Percentiles rank a stretch among this genome's conserved stretches.
Evolutionary conservation across 306 rosid genomes (phyloP).

Genomic region (Rubus idaeus): DNA sequence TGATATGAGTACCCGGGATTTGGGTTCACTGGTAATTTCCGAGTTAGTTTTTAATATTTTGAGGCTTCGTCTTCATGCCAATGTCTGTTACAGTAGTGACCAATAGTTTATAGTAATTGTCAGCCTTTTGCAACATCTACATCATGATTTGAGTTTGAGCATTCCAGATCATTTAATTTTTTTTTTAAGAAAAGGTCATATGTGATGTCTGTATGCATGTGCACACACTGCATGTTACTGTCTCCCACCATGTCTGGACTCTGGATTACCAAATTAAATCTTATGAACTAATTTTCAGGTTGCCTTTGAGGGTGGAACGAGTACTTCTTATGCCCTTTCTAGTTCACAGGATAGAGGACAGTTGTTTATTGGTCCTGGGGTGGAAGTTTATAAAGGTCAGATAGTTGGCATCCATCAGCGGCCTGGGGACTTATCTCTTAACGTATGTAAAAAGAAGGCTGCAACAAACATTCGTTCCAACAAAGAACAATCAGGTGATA

Average conservation of each 20-base stretch:
- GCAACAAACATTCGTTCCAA: slow-evolving; percentile 95
- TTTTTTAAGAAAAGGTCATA: not conserved
- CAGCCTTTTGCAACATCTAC: slow-evolving; percentile 14
- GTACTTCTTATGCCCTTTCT: slow-evolving; percentile 81
- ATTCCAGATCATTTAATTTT: not conserved
- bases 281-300: slow-evolving; percentile 56
- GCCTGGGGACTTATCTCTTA: slow-evolving; percentile 84
- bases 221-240: not conserved
- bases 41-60: not conserved
- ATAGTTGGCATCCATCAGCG: slow-evolving; percentile 97
- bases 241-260: not conserved
- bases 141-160: not conserved
- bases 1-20: slow-evolving; percentile 87
- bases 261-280: not conserved
- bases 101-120: not conserved
- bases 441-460: slow-evolving; percentile 96
- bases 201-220: not conserved
- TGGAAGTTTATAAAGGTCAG: slow-evolving; percentile 87
- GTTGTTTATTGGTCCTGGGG: slow-evolving; percentile 83
- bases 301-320: slow-evolving; percentile 93
- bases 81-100: slow-evolving; percentile 8
- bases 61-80: not conserved
- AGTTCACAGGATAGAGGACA: slow-evolving; percentile 97
- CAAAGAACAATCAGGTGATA: slow-evolving; percentile 87
- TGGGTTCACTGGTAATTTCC: slow-evolving; percentile 84